phyloP scores from a whole-genome alignment of 805 yeast species.

The Wickerhamiella cacticola region DNA sequence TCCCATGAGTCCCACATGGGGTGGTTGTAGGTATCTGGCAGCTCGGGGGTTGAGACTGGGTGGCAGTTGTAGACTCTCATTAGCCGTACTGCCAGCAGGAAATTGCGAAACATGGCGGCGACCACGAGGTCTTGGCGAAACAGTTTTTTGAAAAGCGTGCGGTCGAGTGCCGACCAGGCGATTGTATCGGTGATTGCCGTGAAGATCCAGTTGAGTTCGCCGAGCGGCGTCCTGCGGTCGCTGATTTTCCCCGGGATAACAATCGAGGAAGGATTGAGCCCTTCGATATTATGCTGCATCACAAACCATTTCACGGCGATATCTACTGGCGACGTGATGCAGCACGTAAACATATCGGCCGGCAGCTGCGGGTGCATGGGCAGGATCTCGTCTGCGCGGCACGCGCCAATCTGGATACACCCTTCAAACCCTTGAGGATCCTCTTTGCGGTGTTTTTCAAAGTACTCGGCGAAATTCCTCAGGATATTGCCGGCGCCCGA shows the following conservation, averaged over 20 bases:
- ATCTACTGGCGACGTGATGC: conserved; percentile 91
- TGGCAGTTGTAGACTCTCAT: conserved; percentile 91
- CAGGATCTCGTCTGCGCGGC: conserved; percentile 68
- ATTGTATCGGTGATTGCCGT: conserved; percentile 97
- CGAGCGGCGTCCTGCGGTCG: conserved; percentile 88
- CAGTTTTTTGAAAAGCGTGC: conserved; percentile 76
- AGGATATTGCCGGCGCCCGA: conserved; percentile 90
- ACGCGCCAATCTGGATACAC: conserved; percentile 88
- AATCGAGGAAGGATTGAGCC: conserved; percentile 40
- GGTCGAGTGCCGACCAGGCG: conserved; percentile 87
- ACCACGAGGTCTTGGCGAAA: conserved; percentile 95
- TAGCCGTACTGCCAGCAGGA: conserved; percentile 78
- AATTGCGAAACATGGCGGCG: conserved; percentile 89
- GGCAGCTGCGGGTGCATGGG: conserved; percentile 94
- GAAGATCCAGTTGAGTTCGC: conserved; percentile 94
- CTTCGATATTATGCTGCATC: conserved; percentile 43
- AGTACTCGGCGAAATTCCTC: conserved; percentile 76
- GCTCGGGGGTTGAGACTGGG: conserved; percentile 85
- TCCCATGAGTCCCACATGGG: conserved; percentile 99
- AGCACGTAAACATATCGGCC: conserved; percentile 90
- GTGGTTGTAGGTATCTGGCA: conserved; percentile 75
- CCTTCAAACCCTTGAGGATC: conserved; percentile 56
- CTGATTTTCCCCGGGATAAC: conserved; percentile 82
- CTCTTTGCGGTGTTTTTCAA: conserved; percentile 66
- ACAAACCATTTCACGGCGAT: conserved; percentile 86